phyloP scores from a whole-genome alignment of 2,329 filamentous ascomycete genomes.

The Botrytis aclada region DNA sequence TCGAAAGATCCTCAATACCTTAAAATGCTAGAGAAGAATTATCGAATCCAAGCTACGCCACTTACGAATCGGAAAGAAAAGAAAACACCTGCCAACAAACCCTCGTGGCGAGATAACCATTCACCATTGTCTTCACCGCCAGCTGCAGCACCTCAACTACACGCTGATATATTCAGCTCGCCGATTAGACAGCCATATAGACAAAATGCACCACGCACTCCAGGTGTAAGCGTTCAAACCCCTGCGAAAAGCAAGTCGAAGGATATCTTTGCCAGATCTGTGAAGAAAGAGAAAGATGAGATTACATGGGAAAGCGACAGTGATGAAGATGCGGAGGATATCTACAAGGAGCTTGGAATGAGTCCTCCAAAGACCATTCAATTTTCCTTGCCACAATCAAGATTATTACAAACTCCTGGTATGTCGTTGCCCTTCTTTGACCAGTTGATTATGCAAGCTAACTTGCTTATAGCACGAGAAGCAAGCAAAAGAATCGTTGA shows the following conservation, averaged over 20 bases:
- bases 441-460: neutral
- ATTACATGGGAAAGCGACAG: constrained; percentile 70
- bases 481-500: constrained; percentile 79
- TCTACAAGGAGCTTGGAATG: constrained; percentile 62
- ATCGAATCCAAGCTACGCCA: constrained; percentile 88
- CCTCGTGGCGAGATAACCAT: constrained; percentile 35
- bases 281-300: constrained; percentile 47
- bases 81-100: constrained; percentile 33
- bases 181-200: constrained; percentile 51
- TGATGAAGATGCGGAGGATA: constrained; percentile 55
- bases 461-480: constrained; percentile 59
- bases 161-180: constrained; percentile 81
- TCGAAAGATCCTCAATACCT: constrained; percentile 78
- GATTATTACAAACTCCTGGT: constrained; percentile 78
- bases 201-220: constrained; percentile 57
- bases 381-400: constrained; percentile 74
- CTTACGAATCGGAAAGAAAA: constrained; percentile 47
- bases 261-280: constrained; percentile 45
- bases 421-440: constrained; percentile 35
- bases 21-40: constrained; percentile 91
- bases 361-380: constrained; percentile 94
- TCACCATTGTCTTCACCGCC: constrained; percentile 66
- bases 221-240: constrained; percentile 83
- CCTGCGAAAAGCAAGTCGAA: constrained; percentile 55
- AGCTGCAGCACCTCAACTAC: constrained; percentile 75